phyloP scores from a whole-genome alignment of 441 rosid genomes.

The Arabidopsis lyrata region DNA sequence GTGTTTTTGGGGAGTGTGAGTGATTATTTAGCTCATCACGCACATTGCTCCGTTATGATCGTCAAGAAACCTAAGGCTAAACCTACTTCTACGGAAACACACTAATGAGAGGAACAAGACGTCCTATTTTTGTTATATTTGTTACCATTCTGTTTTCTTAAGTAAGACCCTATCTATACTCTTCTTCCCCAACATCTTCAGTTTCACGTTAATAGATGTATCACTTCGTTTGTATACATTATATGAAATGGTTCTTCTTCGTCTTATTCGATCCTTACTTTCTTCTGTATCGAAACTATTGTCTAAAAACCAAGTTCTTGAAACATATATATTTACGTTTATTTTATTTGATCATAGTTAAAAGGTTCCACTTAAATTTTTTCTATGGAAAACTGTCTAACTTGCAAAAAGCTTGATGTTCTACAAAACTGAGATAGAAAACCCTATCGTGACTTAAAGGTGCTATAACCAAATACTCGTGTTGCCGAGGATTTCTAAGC shows the following conservation, averaged over 20 bases:
- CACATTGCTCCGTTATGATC: constrained; percentile 41
- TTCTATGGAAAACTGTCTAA: no score
- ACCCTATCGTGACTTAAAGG: neutral
- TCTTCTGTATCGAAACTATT: neutral
- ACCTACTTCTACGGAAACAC: neutral
- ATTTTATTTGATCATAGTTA: neutral
- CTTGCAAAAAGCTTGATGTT: neutral
- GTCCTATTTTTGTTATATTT: neutral
- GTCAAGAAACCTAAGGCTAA: constrained; percentile 38
- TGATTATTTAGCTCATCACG: constrained; percentile 41
- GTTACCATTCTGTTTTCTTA: neutral
- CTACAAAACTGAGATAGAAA: neutral
- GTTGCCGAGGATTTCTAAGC: neutral
- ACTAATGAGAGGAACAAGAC: neutral
- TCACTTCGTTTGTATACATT: neutral
- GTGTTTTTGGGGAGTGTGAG: constrained; percentile 43
- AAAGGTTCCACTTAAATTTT: neutral
- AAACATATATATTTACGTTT: neutral
- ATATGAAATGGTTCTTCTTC: neutral
- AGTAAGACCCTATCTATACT: neutral
- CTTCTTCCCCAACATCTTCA: constrained; percentile 1
- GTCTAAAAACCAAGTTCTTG: neutral
- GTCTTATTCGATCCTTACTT: neutral
- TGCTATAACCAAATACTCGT: neutral
- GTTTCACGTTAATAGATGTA: neutral